These are phyloP conservation scores for Candida nonsorbophila DNA, from an alignment of 805 yeast genomes.

Conservation along the genomic window DNA sequence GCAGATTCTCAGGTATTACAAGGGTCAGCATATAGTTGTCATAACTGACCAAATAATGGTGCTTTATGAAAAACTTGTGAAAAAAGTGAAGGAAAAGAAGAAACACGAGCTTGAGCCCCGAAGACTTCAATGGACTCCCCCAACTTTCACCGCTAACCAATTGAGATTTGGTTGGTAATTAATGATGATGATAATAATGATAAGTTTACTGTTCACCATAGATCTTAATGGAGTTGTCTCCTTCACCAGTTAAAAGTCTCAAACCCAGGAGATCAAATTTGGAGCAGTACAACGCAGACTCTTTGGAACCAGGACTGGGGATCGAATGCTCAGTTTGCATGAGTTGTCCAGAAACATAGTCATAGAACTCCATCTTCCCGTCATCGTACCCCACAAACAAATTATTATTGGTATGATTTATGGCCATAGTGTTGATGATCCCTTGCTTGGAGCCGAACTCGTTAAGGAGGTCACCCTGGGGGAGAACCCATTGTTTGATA, in stretches of 20 bases:
- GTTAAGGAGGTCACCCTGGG: slow-evolving; percentile 61
- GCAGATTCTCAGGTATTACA: slow-evolving; percentile 84
- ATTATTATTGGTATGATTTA: slow-evolving; percentile 56
- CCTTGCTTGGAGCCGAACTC: slow-evolving; percentile 48
- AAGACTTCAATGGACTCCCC: slow-evolving; percentile 86
- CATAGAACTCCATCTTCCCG: slow-evolving; percentile 73
- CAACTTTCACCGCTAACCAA: slow-evolving; percentile 93
- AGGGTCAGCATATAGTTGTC: slow-evolving; percentile 89
- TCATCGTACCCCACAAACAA: slow-evolving; percentile 81
- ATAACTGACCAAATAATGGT: slow-evolving; percentile 78
- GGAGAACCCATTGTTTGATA: slow-evolving; percentile 77
- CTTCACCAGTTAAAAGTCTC: slow-evolving; percentile 79
- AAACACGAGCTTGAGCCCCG: slow-evolving; percentile 71
- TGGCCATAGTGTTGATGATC: slow-evolving; percentile 64
- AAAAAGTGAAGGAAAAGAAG: slow-evolving; percentile 55
- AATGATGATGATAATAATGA: slow-evolving; percentile 4
- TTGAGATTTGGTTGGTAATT: slow-evolving; percentile 87
- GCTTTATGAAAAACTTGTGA: slow-evolving; percentile 60
- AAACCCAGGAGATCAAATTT: slow-evolving; percentile 76
- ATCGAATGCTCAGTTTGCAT: slow-evolving; percentile 50
- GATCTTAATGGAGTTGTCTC: slow-evolving; percentile 80
- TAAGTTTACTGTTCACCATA: slow-evolving; percentile 39
- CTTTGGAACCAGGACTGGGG: slow-evolving; percentile 66
- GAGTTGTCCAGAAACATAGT: slow-evolving; percentile 66
- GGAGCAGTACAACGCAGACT: slow-evolving; percentile 65